phyloP scores from a whole-genome alignment of 176 grass and related monocot species.

The Carex scoparia region DNA sequence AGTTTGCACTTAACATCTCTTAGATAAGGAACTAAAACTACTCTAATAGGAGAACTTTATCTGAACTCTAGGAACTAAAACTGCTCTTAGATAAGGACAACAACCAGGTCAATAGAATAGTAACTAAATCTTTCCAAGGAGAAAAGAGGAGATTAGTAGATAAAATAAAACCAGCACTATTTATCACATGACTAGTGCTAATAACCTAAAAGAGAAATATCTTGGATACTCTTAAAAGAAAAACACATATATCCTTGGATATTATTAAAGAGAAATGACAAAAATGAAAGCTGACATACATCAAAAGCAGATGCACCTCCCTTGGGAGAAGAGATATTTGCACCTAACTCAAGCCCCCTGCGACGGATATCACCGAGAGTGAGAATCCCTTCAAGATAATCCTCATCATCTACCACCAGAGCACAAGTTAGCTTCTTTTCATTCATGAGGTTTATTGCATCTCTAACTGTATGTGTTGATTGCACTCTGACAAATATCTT shows the following conservation, averaged over 20 bases:
- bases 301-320: constrained; percentile 37
- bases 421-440: constrained; percentile 75
- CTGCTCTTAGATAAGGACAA: not conserved
- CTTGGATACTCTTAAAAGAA: constrained; percentile 14
- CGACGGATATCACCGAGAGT: constrained; percentile 77
- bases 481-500: constrained; percentile 65
- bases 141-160: not conserved
- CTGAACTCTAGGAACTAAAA: not conserved
- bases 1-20: not conserved
- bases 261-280: not conserved
- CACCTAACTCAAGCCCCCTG: constrained; percentile 41
- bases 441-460: constrained; percentile 56
- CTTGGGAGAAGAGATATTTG: constrained; percentile 22
- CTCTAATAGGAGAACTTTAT: not conserved
- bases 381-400: constrained; percentile 87
- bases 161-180: not conserved
- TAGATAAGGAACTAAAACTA: not conserved
- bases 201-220: constrained; percentile 4
- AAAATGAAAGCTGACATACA: constrained; percentile 39
- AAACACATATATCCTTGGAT: not conserved
- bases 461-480: constrained; percentile 44
- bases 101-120: not conserved
- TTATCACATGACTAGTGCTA: not conserved
- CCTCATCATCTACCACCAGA: constrained; percentile 72
- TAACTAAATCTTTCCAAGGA: constrained; percentile 8